Conservation (phyloP, 1,139 yeast species). For the Tardiomyces depauwii region DNA sequence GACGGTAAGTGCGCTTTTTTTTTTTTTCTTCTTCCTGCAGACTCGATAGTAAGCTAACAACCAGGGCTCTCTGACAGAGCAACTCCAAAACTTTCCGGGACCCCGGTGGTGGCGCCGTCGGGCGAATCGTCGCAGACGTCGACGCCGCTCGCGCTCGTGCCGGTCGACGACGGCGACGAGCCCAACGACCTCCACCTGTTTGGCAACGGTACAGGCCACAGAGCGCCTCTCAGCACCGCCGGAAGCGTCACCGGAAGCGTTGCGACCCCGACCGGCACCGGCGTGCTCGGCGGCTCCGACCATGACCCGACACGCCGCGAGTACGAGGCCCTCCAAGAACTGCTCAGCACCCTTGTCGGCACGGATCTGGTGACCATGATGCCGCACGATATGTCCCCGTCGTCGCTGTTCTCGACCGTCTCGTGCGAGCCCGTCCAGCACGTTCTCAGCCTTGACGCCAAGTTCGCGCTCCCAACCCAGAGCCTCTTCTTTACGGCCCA, state of each 20-base stretch:
- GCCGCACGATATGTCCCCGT: constrained; percentile 3
- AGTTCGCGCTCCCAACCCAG: constrained; percentile 51
- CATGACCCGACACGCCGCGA: constrained; percentile 9
- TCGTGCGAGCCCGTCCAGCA: neutral
- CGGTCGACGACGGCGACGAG: neutral
- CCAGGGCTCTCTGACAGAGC: neutral
- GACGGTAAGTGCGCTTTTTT: neutral
- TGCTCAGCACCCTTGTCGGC: constrained; percentile 7
- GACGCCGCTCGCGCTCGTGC: neutral
- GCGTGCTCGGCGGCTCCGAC: no score
- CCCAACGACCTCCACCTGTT: neutral
- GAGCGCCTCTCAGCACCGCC: neutral
- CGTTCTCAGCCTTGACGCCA: constrained; percentile 36
- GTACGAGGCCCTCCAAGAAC: constrained; percentile 10
- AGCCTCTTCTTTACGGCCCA: constrained; percentile 39
- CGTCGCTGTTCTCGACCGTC: constrained; percentile 18
- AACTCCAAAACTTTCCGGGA: neutral
- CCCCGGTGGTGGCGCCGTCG: neutral
- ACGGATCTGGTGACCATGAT: constrained; percentile 4
- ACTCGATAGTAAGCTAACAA: no score
- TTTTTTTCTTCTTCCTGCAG: neutral
- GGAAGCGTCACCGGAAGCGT: neutral
- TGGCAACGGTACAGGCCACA: neutral
- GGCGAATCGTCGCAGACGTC: neutral
- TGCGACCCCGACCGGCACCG: no score